Base-by-base conservation (phyloP, 1,139 yeast genomes). In the Hyphopichia wangnamkhiaoensis region DNA sequence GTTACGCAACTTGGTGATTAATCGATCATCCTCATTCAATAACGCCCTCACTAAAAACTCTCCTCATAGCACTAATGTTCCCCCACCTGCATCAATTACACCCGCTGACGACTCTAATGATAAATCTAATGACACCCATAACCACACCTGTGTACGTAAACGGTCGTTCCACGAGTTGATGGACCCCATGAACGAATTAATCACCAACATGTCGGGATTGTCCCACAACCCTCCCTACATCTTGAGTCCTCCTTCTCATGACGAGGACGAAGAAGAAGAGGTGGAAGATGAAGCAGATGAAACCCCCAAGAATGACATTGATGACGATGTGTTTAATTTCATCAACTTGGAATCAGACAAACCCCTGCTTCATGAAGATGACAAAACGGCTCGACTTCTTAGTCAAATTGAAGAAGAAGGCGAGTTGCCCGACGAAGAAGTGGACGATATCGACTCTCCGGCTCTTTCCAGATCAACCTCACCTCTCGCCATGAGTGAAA, bases 381-480 rank as follows among this genome's bases (percentile, higher is more conserved):
- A 47, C 32, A 61, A 56, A 12, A 16, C n/a, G 9, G 28, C 15
- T 17, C 15, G n/a, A 24, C 13, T 33, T 8, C 33, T 35, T 15
- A 21, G n/a, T 5, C 34, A 20, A 24, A 30, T 30, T 18, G 38
- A 35, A 21, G 38, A 35, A 31, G 38, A 35, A 31, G 33, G 31
- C 23, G 38, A 35, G n/a, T 17, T 35, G 8, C 28, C 27, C 43
- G 53, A 49, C 38, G 65, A 59, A 36, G 34, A 32, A 29, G 31
- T 14, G 15, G 61, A 54, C 16, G 62, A 59, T 23, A 55, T 53
- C 26, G 65, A 56, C 30, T 54, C 60, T 21, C 59, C 63, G n/a
- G 54, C 56, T 26, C 61, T 71, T 37, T 66, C 74, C 14, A 53
- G 76, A 37, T 68, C 73, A 24, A 64, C 71, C 1, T 66, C 74